Base-by-base conservation (phyloP, 495 filamentous ascomycete genomes). In the Aspergillus affinis region DNA sequence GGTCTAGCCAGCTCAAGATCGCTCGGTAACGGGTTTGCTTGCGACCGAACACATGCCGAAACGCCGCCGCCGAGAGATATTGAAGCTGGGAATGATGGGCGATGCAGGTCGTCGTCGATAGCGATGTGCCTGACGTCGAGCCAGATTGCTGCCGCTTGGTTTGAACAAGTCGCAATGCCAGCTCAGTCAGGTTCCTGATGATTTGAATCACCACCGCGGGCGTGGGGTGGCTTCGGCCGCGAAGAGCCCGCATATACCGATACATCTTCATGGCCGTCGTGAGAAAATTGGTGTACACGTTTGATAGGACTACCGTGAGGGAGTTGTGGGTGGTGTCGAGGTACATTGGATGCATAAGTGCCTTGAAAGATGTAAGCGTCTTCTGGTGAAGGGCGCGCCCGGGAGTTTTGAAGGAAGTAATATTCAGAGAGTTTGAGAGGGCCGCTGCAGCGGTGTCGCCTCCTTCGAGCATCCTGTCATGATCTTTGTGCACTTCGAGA, bases 331-430 rank as follows among this genome's bases (percentile, higher is more conserved):
- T 73, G 4, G 90, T 91, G 68, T 97, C 93, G 58, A 94, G 87
- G 70, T 93, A 93, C 88, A 97, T 95, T 30, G 87, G 80, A 64
- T 95, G 88, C 55, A 90, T 85, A 62, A 94, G 91, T 48, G 93
- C 87, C 68, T 94, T 93, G 78, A 97, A 91, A 0, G 88, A 75
- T 55, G 73, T 87, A 13, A 97, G 72, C n/a, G 88, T 78, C 71
- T 93, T 96, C 29, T 91, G 84, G 62, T 89, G 84, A 60, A 96
- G 92, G 2, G 85, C 82, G 57, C 82, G 82, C 5, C 92, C 92
- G 0, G 90, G 91, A 7, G 75, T 64, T 52, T 81, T 84, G 19
- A 82, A 82, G 57, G 78, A 86, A 57, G 96, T 92, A 8, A 96
- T 87, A 0, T 90, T 96, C 26, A 96, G 74, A 0, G 89, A 84